Evolutionary conservation across 495 filamentous ascomycete species (phyloP), one percentile per base, ranked within the genome.

Genomic region (Neurospora sp.): DNA sequence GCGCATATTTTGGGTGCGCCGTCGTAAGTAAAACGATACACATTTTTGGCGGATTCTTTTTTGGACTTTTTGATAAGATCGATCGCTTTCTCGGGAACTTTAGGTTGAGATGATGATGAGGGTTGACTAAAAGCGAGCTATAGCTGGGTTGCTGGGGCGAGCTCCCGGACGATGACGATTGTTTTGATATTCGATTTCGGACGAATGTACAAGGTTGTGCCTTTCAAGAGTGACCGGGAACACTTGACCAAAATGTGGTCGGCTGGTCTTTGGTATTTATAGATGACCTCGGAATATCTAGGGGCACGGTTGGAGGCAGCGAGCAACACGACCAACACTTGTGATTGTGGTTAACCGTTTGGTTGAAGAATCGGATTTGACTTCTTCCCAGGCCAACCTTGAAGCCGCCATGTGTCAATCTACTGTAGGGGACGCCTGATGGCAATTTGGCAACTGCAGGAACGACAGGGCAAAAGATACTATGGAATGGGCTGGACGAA

Each of bases 1-100:
- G 85, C 14, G 94, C 88, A 82, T 98, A 99, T 70, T 88, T 83
- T 9, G 96, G 96, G 80, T 99, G 96, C 40, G 92, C 88, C 4
- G 94, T 98, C 44, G 96, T 94, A 65, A 97, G 80, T 39, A 98
- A 85, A 65, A 91, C 91, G 81, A 99, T 98, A 81, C 96, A 99
- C 96, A 98, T 99, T 37, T 27, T 41, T 86, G 75, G 39, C 38
- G 39, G 39, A 14, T 35, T 31, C 22, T 53, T 27, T 5, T 12
- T 35, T 35, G 31, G 20, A 41, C 6, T n/a, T 69, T 18, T 69
- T 14, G 68, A 40, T 8, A 9, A 12, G 18, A 40, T 69, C 20
- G n/a, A 27, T 27, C 10, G 20, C 8, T 38, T 41, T 38, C 39
- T 20, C 8, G 39, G 39, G 14, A 8, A 65, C 14, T 18, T 59